Conservation (phyloP, 345 rosid genomes). For the Sisymbrium altissimum region DNA sequence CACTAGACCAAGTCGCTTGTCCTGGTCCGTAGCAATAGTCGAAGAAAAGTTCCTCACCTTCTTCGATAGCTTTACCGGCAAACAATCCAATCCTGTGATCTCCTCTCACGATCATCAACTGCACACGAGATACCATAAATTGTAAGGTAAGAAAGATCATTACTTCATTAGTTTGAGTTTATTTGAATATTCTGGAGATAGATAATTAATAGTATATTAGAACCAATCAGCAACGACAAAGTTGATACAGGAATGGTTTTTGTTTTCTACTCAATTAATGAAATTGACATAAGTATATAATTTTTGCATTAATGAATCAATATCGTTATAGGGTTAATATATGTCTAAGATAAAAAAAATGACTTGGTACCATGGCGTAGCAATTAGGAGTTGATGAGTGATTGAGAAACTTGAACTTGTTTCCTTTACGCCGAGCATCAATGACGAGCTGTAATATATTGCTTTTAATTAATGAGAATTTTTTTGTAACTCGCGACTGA, state of each 20-base stretch:
- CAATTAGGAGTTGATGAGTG: slow-evolving; percentile 86
- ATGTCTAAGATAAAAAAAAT: not conserved
- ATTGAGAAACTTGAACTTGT: slow-evolving; percentile 85
- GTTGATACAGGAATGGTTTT: not conserved
- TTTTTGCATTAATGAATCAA: not conserved
- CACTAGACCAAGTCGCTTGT: slow-evolving; percentile 59
- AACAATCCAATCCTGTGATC: slow-evolving; percentile 85
- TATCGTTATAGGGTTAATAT: not conserved
- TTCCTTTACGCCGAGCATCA: slow-evolving; percentile 87
- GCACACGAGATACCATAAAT: not conserved
- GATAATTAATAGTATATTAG: not conserved
- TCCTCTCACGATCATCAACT: slow-evolving; percentile 91
- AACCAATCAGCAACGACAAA: not conserved
- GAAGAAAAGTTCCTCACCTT: slow-evolving; percentile 81
- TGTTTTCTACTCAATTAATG: not conserved
- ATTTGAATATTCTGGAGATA: not conserved
- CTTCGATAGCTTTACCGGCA: slow-evolving; percentile 70
- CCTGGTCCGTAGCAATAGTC: slow-evolving; percentile 78
- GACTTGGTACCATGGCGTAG: slow-evolving; percentile 63
- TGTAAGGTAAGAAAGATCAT: not conserved
- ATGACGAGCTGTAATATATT: slow-evolving; percentile 56
- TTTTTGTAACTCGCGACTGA: not conserved
- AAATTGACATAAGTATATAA: not conserved
- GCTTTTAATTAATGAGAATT: not conserved
- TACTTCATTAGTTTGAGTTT: not conserved